phyloP scores from a whole-genome alignment of 176 grass and related monocot species.

The Bonia amplexicaulis region DNA sequence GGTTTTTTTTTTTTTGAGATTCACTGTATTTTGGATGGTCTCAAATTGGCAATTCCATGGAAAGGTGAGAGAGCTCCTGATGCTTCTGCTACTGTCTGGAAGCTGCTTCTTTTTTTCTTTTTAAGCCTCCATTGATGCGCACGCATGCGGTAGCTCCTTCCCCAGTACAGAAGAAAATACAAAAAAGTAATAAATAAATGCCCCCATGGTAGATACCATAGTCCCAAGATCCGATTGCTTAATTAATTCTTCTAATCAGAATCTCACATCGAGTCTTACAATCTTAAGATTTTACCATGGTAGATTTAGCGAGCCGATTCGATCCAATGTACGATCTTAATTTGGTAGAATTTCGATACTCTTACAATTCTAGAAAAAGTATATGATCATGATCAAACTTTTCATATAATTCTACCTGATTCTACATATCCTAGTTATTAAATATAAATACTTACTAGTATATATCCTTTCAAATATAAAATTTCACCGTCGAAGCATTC shows the following conservation, averaged over 20 bases:
- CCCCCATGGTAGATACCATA: background rate
- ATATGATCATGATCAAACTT: too few relatives aligned
- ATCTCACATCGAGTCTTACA: too few relatives aligned
- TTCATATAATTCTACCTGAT: too few relatives aligned
- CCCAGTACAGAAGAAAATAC: background rate
- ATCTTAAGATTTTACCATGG: too few relatives aligned
- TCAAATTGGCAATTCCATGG: background rate
- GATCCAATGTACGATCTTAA: too few relatives aligned
- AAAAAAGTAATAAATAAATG: background rate
- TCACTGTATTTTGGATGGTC: background rate
- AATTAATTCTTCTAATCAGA: background rate
- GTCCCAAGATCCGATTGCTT: constrained; percentile 2
- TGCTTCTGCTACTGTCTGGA: background rate
- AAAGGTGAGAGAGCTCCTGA: background rate
- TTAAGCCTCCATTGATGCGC: background rate
- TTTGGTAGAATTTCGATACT: too few relatives aligned
- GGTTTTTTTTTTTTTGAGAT: background rate
- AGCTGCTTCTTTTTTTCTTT: background rate
- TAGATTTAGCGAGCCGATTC: too few relatives aligned
- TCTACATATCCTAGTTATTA: too few relatives aligned
- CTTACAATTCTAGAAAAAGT: too few relatives aligned
- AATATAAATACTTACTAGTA: too few relatives aligned
- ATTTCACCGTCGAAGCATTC: too few relatives aligned
- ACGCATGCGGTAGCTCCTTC: background rate
- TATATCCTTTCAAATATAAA: too few relatives aligned